Percentiles rank a stretch among this genome's conserved stretches.
phyloP scores from a whole-genome alignment of 2,329 filamentous ascomycete species.

The Aureobasidium musti region DNA sequence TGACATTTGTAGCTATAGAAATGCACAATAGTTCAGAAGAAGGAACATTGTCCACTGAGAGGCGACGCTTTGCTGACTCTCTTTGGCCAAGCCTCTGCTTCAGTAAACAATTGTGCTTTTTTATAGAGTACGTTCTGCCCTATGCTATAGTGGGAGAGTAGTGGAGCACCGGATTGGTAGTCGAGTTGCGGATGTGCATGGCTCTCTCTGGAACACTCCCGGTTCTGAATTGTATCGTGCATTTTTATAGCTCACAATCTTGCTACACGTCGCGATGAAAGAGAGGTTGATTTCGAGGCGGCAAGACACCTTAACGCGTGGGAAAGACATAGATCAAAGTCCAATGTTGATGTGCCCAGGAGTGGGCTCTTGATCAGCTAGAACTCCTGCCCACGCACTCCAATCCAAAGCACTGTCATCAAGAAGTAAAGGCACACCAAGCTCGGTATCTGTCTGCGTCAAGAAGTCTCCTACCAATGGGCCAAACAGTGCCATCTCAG shows the following conservation, averaged over 20 bases:
- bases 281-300: not conserved
- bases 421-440: constrained; percentile 21
- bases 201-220: not conserved
- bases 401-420: constrained; percentile 26
- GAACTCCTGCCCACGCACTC: constrained; percentile 21
- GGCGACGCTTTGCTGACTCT: too few relatives aligned
- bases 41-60: too few relatives aligned
- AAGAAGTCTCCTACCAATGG: constrained; percentile 27
- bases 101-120: too few relatives aligned
- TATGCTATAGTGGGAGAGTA: too few relatives aligned
- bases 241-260: not conserved
- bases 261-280: not conserved
- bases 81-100: too few relatives aligned
- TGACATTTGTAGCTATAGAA: too few relatives aligned
- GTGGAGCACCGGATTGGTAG: too few relatives aligned
- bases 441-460: constrained; percentile 27
- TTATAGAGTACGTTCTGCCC: too few relatives aligned
- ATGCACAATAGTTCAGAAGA: too few relatives aligned
- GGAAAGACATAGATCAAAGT: not conserved
- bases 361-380: constrained; percentile 23
- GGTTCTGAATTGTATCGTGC: not conserved
- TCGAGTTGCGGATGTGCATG: too few relatives aligned
- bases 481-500: constrained; percentile 25
- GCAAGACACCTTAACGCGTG: not conserved
- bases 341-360: constrained; percentile 26